Percentiles rank a stretch among this genome's conserved stretches.
phyloP scores from a whole-genome alignment of 2,329 filamentous ascomycete species.

The Canariomyces notabilis region DNA sequence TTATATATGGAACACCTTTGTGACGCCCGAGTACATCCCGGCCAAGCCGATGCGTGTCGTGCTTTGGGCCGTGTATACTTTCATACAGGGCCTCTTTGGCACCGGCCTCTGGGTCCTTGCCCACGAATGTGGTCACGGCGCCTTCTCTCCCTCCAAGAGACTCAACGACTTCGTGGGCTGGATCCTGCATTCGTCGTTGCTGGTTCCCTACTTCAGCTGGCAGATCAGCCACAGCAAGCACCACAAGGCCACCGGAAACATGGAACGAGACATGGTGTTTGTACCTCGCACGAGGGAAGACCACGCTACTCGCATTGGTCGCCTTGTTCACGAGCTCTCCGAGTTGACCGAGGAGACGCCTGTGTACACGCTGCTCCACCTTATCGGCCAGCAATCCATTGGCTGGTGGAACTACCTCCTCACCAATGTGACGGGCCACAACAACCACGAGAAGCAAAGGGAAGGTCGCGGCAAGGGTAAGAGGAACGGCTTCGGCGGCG shows the following conservation, averaged over 20 bases:
- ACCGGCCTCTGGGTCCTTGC: conserved; percentile 95
- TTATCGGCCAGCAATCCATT: conserved; percentile 79
- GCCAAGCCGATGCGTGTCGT: conserved; percentile 60
- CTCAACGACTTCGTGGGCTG: conserved; percentile 89
- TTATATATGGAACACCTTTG: conserved; percentile 80
- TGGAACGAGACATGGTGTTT: conserved; percentile 99
- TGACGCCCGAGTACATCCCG: conserved; percentile 79
- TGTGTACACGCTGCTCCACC: conserved; percentile 67
- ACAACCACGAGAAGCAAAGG: conserved; percentile 82
- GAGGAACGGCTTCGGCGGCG: conserved; percentile 70
- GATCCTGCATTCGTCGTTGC: conserved; percentile 51
- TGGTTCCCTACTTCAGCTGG: conserved; percentile 97
- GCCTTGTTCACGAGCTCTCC: conserved; percentile 70
- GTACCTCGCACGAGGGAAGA: conserved; percentile 85
- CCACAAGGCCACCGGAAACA: conserved; percentile 96
- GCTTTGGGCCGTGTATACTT: conserved; percentile 62
- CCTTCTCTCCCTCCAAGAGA: conserved; percentile 87
- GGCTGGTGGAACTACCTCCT: conserved; percentile 93
- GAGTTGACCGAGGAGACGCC: conserved; percentile 96
- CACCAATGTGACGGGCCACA: conserved; percentile 92
- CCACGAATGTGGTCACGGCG: conserved; percentile 95
- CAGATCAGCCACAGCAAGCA: conserved; percentile 99
- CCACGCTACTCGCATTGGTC: conserved; percentile 71
- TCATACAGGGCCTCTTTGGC: conserved; percentile 86
- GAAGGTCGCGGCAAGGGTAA: conserved; percentile 95